These are phyloP conservation scores for Discostella stelligeroides DNA, from an alignment of 108 stramenopile genomes.

Conservation along the genomic window DNA sequence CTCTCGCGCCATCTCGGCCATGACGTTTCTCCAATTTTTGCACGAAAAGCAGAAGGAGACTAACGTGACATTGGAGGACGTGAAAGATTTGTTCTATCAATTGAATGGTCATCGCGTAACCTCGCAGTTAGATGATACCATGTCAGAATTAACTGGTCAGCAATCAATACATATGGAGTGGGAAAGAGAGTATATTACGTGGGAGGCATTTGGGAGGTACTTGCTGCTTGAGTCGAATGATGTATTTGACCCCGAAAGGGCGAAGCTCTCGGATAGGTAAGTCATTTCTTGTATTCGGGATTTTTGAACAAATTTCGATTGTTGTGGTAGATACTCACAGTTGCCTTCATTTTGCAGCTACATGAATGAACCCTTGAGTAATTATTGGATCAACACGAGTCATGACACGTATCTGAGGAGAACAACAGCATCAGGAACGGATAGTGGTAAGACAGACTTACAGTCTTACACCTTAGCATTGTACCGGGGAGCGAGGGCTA, in stretches of 20 bases:
- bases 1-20: conserved; percentile 51
- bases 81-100: conserved; percentile 53
- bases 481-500: conserved; percentile 76
- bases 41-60: conserved; percentile 66
- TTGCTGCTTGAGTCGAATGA: conserved; percentile 70
- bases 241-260: conserved; percentile 60
- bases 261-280: conserved; percentile 28
- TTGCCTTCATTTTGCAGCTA: conserved; percentile 46
- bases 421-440: conserved; percentile 26
- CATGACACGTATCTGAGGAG: conserved; percentile 90
- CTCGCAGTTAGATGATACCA: conserved; percentile 27
- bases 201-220: conserved; percentile 56
- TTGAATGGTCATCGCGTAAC: conserved; percentile 52
- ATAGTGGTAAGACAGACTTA: conserved; percentile 40
- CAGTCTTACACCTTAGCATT: conserved; percentile 69
- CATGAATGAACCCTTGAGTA: conserved; percentile 86
- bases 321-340: conserved; percentile 2
- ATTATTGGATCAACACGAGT: conserved; percentile 91
- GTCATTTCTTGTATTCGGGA: conserved; percentile 1
- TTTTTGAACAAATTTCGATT: background rate
- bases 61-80: conserved; percentile 54
- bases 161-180: conserved; percentile 23
- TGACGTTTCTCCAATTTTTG: conserved; percentile 68
- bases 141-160: conserved; percentile 7
- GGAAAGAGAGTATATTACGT: conserved; percentile 58